Conservation (phyloP, 306 rosid genomes). For the Hippophae tibetana region DNA sequence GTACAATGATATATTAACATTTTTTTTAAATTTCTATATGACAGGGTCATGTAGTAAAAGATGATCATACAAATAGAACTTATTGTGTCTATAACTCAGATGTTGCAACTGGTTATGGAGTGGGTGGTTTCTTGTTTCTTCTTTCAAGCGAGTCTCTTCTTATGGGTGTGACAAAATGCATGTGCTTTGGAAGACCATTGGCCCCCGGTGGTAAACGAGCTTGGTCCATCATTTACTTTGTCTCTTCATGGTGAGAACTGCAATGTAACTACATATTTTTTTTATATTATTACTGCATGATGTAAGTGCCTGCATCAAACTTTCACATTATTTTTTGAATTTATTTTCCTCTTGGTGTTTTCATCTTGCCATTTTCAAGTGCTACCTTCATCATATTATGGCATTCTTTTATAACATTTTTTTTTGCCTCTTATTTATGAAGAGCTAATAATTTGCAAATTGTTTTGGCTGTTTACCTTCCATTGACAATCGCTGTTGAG, state of each 20-base stretch:
- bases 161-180: constrained; percentile 81
- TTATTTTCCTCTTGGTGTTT: too few species aligned
- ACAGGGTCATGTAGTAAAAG: constrained; percentile 48
- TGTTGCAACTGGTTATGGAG: constrained; percentile 92
- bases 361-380: too few species aligned
- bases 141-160: constrained; percentile 71
- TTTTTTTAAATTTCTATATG: neutral
- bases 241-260: constrained; percentile 66
- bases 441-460: too few species aligned
- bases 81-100: constrained; percentile 83
- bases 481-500: too few species aligned
- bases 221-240: constrained; percentile 81
- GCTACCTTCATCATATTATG: too few species aligned
- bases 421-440: too few species aligned
- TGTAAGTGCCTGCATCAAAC: too few species aligned
- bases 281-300: too few species aligned
- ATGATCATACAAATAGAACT: constrained; percentile 39
- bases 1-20: too few species aligned
- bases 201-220: constrained; percentile 78
- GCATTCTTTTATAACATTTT: too few species aligned
- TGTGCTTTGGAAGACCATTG: constrained; percentile 92
- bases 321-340: too few species aligned
- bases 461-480: too few species aligned
- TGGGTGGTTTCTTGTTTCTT: constrained; percentile 76
- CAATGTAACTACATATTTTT: neutral